A percentile compares a stretch with the other conserved stretches of the same genome.
Evolutionary conservation across 495 filamentous ascomycete genomes (phyloP).

Genomic region (Penicillium atrosanguineum): DNA sequence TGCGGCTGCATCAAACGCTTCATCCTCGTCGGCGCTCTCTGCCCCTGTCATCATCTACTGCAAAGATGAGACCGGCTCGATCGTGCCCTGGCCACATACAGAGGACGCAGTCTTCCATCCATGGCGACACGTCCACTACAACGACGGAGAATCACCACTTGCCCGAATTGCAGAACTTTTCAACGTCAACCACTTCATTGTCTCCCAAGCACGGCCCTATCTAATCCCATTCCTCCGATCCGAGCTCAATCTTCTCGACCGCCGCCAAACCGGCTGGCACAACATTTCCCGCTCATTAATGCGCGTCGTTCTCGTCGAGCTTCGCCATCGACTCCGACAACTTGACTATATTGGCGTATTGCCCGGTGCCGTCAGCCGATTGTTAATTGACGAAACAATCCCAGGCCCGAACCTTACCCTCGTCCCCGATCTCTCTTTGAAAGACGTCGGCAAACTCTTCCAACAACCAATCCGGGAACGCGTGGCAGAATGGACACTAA

Average conservation of each 20-base stretch:
- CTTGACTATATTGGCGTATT: conserved; percentile 74
- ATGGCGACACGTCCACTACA: conserved; percentile 66
- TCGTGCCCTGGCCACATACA: conserved; percentile 74
- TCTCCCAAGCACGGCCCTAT: conserved; percentile 92
- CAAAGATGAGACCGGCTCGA: conserved; percentile 75
- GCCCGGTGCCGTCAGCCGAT: conserved; percentile 64
- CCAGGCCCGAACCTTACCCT: conserved; percentile 79
- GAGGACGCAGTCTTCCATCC: conserved; percentile 65
- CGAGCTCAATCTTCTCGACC: conserved; percentile 74
- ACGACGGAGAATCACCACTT: conserved; percentile 76
- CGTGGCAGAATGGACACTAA: conserved; percentile 79
- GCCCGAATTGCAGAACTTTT: conserved; percentile 85
- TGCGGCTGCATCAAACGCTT: conserved; percentile 86
- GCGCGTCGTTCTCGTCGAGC: conserved; percentile 67
- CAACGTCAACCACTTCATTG: conserved; percentile 97
- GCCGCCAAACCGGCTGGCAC: conserved; percentile 55
- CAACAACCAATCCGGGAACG: conserved; percentile 74
- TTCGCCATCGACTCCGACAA: conserved; percentile 79
- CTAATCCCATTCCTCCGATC: conserved; percentile 84
- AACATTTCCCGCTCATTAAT: conserved; percentile 62
- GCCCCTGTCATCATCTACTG: conserved; percentile 71
- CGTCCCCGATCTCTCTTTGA: conserved; percentile 70
- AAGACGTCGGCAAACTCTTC: conserved; percentile 72
- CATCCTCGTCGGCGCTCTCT: conserved; percentile 59
- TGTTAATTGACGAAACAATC: conserved; percentile 84